A percentile compares a stretch with the other conserved stretches of the same genome.
Evolutionary conservation across 345 rosid species (phyloP).

Genomic region (Schrenkiella parvula): DNA sequence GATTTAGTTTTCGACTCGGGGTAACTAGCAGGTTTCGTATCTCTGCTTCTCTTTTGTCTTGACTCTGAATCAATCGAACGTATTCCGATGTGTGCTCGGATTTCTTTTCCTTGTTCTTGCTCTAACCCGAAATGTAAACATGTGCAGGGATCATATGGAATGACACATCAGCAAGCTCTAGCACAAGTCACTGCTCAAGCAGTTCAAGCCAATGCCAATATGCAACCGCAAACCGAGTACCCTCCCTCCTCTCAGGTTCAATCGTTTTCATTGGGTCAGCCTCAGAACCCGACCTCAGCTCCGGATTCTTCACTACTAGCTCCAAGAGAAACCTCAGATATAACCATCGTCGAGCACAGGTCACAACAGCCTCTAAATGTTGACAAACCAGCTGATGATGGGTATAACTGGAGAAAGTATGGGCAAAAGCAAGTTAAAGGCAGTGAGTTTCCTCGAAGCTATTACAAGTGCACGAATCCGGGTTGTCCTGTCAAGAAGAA

Average conservation of each 20-base stretch:
- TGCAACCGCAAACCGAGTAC: conserved; percentile 37
- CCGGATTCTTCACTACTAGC: conserved; percentile 28
- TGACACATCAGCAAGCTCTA: conserved; percentile 82
- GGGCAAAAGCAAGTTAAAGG: conserved; percentile 96
- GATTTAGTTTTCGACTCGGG: not conserved
- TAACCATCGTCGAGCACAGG: conserved; percentile 43
- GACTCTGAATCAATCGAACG: not conserved
- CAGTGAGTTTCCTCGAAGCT: conserved; percentile 82
- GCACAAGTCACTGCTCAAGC: conserved; percentile 82
- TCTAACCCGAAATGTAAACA: conserved; percentile 5
- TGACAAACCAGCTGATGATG: conserved; percentile 74
- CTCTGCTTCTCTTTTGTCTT: not conserved
- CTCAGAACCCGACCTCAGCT: conserved; percentile 32
- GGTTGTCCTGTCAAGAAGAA: conserved; percentile 87
- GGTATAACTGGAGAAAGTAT: conserved; percentile 87
- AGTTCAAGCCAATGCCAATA: conserved; percentile 49
- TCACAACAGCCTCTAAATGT: conserved; percentile 38
- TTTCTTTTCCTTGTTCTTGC: conserved; percentile 1
- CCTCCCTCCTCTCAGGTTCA: conserved; percentile 34
- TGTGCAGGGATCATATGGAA: conserved; percentile 64
- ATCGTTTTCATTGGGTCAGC: conserved; percentile 23
- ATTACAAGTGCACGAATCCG: conserved; percentile 75
- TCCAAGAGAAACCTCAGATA: conserved; percentile 33
- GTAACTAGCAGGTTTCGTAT: not conserved
- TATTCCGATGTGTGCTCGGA: not conserved